Base-by-base conservation (phyloP, 257 asterid species). In the Nicotiana knightiana region DNA sequence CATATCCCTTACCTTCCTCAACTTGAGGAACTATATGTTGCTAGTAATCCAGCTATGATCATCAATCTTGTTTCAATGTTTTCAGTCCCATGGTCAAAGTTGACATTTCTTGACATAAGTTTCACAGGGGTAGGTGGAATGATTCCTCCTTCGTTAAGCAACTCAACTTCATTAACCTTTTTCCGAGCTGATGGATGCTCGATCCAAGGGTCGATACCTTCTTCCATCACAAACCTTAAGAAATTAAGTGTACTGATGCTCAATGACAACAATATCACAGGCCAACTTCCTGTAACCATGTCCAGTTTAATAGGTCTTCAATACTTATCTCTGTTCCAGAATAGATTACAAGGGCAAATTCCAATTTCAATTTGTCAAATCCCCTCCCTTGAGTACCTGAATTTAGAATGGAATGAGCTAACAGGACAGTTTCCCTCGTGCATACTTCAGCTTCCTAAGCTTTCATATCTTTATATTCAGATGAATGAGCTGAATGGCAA, bases 191-290 rank as follows among this genome's bases (percentile, higher is more conserved):
- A 30, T 24, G 26, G 32, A 15, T 77, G 81, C 46, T 55, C 54
- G 5, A 77, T 77, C 61, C 81, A 77, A 55, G 81, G 81, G 35
- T 35, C 68, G 16, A 26, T 77, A 17, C 81, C 81, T 11, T 77
- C 81, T 51, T 54, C 81, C 2, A 6, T 77, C 32, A 77, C 53
- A 7, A 57, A 57, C n/a, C 81, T 54, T 30, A 28, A 64, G 51
- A 77, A 53, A 35, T 55, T 77, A 58, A 43, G 62, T 13, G n/a
- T 57, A 28, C n/a, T 77, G 26, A 3, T 32, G 53, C 68, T 77
- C 0, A 57, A 32, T 57, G 28, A 13, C 9, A 77, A 77, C 63
- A 26, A 77, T 35, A 77, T 77, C 15, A 32, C 67, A 30, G 81
- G 81, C 53, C 21, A 77, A 15, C 67, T 77, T 5, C 81, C 81